Percentiles rank a stretch among this genome's conserved stretches.
These are phyloP conservation scores for Hanseniaspora singularis DNA, from an alignment of 805 yeast genomes.

Conservation along the genomic window DNA sequence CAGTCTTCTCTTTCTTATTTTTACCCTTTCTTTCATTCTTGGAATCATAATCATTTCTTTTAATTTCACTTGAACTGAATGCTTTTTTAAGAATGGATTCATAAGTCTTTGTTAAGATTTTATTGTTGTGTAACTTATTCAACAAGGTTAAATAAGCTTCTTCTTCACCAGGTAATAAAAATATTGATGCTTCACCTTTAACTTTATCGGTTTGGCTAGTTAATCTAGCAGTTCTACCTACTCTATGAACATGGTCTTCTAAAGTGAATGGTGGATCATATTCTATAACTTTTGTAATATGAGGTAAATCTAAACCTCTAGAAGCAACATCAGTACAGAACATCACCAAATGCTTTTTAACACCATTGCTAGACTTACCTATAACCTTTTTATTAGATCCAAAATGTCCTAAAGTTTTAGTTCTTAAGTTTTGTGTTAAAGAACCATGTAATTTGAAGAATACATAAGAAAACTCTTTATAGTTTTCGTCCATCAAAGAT, in stretches of 20 bases:
- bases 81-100: slow-evolving; percentile 34
- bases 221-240: slow-evolving; percentile 98
- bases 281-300: slow-evolving; percentile 75
- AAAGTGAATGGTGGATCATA: slow-evolving; percentile 89
- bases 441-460: slow-evolving; percentile 81
- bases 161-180: slow-evolving; percentile 79
- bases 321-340: slow-evolving; percentile 97
- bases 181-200: slow-evolving; percentile 62
- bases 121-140: slow-evolving; percentile 44
- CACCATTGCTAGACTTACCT: slow-evolving; percentile 17
- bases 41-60: slow-evolving; percentile 26
- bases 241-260: slow-evolving; percentile 91
- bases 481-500: slow-evolving; percentile 23
- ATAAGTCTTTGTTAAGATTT: slow-evolving; percentile 39
- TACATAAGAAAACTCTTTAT: slow-evolving; percentile 32
- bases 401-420: slow-evolving; percentile 61
- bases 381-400: slow-evolving; percentile 31
- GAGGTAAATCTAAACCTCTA: slow-evolving; percentile 87
- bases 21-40: slow-evolving; percentile 19
- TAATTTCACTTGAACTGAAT: slow-evolving; percentile 24
- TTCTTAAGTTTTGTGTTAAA: slow-evolving; percentile 68
- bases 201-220: slow-evolving; percentile 37
- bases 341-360: slow-evolving; percentile 49
- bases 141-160: slow-evolving; percentile 67
- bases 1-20: slow-evolving; percentile 23